These are phyloP conservation scores for Boletales sp. DNA, from an alignment of 768 basidiomycete species.

Conservation along the genomic window DNA sequence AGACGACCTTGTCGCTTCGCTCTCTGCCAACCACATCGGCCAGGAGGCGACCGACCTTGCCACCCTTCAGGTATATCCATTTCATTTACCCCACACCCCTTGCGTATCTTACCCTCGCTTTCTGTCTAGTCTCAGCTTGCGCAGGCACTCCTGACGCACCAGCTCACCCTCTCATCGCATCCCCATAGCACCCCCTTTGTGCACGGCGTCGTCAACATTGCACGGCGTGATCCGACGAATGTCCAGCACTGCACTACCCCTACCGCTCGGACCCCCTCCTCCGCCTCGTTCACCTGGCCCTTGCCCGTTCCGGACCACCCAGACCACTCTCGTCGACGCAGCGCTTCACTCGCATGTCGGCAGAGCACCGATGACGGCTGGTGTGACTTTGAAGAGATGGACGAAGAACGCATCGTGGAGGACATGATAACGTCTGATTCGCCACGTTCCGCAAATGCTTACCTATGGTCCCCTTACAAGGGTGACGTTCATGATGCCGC, in stretches of 20 bases:
- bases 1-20: slow-evolving; percentile 49
- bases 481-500: slow-evolving; percentile 10
- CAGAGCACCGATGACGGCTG: slow-evolving; percentile 25
- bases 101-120: slow-evolving; percentile 14
- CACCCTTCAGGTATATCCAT: slow-evolving; percentile 38
- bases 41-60: slow-evolving; percentile 52
- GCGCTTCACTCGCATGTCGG: slow-evolving; percentile 20
- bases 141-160: slow-evolving; percentile 40
- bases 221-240: slow-evolving; percentile 29
- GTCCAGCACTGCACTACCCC: slow-evolving; percentile 41
- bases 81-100: slow-evolving; percentile 16
- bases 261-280: slow-evolving; percentile 34
- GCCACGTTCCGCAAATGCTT: slow-evolving; percentile 20
- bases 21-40: slow-evolving; percentile 46
- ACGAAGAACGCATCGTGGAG: slow-evolving; percentile 44
- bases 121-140: slow-evolving; percentile 40
- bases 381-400: slow-evolving; percentile 38
- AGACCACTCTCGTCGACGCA: slow-evolving; percentile 27
- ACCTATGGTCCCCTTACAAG: slow-evolving; percentile 23
- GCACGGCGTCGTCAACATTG: slow-evolving; percentile 18
- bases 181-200: slow-evolving; percentile 18
- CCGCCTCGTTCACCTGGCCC: slow-evolving; percentile 29
- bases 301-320: slow-evolving; percentile 20
- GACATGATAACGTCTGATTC: slow-evolving; percentile 39
- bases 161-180: slow-evolving; percentile 19